A percentile compares a stretch with the other conserved stretches of the same genome.
Evolutionary conservation across 2,329 filamentous ascomycete genomes (phyloP).

Genomic region (Elsinoe perseae): DNA sequence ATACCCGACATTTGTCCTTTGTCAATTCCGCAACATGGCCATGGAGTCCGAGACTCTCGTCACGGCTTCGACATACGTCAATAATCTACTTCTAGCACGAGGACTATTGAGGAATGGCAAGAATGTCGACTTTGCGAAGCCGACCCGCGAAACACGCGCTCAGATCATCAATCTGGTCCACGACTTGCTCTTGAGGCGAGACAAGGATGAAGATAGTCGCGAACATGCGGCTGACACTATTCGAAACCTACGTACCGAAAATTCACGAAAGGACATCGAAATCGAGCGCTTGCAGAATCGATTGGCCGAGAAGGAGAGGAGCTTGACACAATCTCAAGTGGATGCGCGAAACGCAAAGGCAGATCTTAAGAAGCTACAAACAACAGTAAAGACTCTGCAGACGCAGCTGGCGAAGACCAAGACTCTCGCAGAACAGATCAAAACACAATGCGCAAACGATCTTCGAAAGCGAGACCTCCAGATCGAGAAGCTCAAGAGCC

Average conservation of each 20-base stretch:
- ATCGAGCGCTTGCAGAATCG: conserved; percentile 40
- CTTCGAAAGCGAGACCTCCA: conserved; percentile 83
- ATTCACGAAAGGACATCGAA: conserved; percentile 61
- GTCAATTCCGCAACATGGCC: neutral
- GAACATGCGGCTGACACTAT: conserved; percentile 75
- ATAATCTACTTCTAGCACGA: conserved; percentile 57
- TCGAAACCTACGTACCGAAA: conserved; percentile 65
- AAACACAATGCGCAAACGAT: conserved; percentile 81
- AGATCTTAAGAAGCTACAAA: conserved; percentile 71
- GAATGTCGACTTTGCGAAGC: conserved; percentile 70
- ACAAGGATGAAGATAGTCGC: conserved; percentile 86
- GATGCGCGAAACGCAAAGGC: conserved; percentile 68
- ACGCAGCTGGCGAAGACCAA: conserved; percentile 78
- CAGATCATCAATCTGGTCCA: conserved; percentile 89
- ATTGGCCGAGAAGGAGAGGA: conserved; percentile 54
- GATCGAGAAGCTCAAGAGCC: conserved; percentile 80
- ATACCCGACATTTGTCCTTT: neutral
- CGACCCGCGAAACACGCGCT: conserved; percentile 64
- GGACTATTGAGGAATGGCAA: conserved; percentile 57
- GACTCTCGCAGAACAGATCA: conserved; percentile 69
- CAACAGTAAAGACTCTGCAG: conserved; percentile 64
- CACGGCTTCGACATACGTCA: conserved; percentile 56
- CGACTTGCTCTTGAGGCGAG: conserved; percentile 80
- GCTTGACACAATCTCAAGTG: conserved; percentile 64
- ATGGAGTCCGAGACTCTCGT: conserved; percentile 48